Percentiles rank a stretch among this genome's conserved stretches.
Conservation (phyloP, 805 yeast species). For the Metschnikowia reukaufii region DNA sequence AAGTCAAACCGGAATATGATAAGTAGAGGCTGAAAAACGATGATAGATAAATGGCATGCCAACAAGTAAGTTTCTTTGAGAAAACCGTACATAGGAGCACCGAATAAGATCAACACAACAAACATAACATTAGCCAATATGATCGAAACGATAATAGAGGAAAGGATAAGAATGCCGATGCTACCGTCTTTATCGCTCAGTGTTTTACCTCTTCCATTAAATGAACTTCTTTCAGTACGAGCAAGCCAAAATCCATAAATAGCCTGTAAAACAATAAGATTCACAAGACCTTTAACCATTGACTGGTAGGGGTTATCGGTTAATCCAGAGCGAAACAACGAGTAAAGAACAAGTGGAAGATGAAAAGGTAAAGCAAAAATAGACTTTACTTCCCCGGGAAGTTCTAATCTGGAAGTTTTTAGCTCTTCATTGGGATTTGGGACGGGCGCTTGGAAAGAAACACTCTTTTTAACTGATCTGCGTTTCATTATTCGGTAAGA, state of each 20-base stretch:
- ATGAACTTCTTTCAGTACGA: background rate
- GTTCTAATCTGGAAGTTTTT: background rate
- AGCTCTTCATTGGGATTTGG: conserved; percentile 7
- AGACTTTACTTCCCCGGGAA: conserved; percentile 13
- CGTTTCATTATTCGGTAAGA: conserved; percentile 9
- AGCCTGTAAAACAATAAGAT: conserved; percentile 25
- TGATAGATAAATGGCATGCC: conserved; percentile 58
- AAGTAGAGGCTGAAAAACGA: conserved; percentile 66
- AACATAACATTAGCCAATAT: conserved; percentile 41
- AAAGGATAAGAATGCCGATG: conserved; percentile 13
- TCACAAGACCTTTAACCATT: conserved; percentile 28
- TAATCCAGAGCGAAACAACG: conserved; percentile 34
- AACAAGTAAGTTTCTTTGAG: conserved; percentile 56
- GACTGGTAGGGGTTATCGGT: conserved; percentile 23
- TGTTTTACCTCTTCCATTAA: conserved; percentile 1
- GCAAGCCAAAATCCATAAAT: conserved; percentile 21
- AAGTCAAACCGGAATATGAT: conserved; percentile 53
- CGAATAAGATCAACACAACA: conserved; percentile 56
- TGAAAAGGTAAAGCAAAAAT: conserved; percentile 31
- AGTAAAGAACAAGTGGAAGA: conserved; percentile 25
- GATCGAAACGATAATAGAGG: conserved; percentile 27
- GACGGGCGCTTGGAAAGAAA: conserved; percentile 15
- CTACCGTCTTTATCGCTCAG: conserved; percentile 7
- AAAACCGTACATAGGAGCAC: conserved; percentile 70
- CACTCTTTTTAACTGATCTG: conserved; percentile 17